Base-by-base conservation (phyloP, 2,329 filamentous ascomycete species). In the Cytospora piceae region DNA sequence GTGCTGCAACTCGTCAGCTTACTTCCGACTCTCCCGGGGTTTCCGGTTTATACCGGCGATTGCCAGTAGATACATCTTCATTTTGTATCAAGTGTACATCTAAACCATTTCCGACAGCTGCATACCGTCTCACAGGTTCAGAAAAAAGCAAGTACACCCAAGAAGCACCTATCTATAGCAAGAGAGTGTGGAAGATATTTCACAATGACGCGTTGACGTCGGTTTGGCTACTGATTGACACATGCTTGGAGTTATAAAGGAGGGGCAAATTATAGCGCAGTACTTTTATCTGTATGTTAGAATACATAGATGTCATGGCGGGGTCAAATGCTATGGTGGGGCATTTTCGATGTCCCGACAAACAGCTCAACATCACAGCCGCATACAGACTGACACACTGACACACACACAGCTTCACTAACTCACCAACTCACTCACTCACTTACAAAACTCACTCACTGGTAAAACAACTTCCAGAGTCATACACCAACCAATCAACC, bases 291-390 rank as follows among this genome's bases (percentile, higher is more conserved):
- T 46, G 42, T n/a, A 22, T 22, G 6, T 46, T 8, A 2, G 27
- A 29, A 29, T 29, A 29, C 20, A 15, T 15, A 37, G 34, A 37
- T 46, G 42, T 46, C 42, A 46, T 49, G 58, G 58, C 58, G 58
- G 58, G 58, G 58, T 60, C 52, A 49, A 24, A 2, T 32, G 42
- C 5, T 32, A n/a, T 31, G 29, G 32, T 20, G 31, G 55, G 20
- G 29, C 11, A 34, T 7, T 31, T n/a, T 17, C 34, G 22, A 31
- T 22, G 39, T 29, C 4, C 8, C 27, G 11, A 6, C 34, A 37
- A 37, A 37, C 34, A 14, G 3, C 14, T 14, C 9, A n/a, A 22
- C 42, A 22, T 17, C 20, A n/a, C 11, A 22, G 5, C 11, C 15
- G 27, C 27, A 29, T 3, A 29, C 27, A 29, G 3, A 29, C 27